A percentile compares a stretch with the other conserved stretches of the same genome.
phyloP scores from a whole-genome alignment of 371 early-diverging fungal genomes.

The Entomophthora muscae region DNA sequence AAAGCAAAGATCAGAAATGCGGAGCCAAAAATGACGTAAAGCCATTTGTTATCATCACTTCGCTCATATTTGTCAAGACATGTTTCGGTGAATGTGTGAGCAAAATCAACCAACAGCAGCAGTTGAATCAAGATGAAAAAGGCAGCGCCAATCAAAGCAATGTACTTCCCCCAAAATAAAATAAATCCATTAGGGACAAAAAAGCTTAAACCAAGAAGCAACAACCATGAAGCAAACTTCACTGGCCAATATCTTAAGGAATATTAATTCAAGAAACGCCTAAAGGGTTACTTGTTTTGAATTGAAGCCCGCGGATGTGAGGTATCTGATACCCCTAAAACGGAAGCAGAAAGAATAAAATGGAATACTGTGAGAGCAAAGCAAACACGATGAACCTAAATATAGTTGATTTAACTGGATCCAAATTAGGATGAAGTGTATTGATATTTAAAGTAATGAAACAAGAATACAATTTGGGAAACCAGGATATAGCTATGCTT shows the following conservation, averaged over 20 bases:
- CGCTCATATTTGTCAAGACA: constrained; percentile 70
- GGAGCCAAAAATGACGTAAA: constrained; percentile 48
- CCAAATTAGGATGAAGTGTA: not conserved
- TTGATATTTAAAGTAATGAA: not conserved
- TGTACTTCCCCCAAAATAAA: constrained; percentile 65
- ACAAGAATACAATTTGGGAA: not conserved
- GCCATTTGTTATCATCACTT: constrained; percentile 50
- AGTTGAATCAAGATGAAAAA: constrained; percentile 82
- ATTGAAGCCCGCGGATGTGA: constrained; percentile 64
- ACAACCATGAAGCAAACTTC: constrained; percentile 62
- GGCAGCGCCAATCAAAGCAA: constrained; percentile 73
- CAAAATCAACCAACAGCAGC: constrained; percentile 81
- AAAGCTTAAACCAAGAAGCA: constrained; percentile 53
- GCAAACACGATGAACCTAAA: constrained; percentile 69
- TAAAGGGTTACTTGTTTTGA: constrained; percentile 50
- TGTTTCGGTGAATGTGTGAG: constrained; percentile 72
- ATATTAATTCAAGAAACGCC: constrained; percentile 24
- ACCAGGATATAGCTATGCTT: too few species aligned
- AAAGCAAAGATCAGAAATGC: constrained; percentile 45
- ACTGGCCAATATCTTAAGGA: constrained; percentile 48
- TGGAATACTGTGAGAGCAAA: constrained; percentile 82
- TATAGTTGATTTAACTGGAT: constrained; percentile 3
- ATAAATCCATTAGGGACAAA: constrained; percentile 86
- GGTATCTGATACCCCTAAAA: constrained; percentile 63
- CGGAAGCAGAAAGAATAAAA: constrained; percentile 40